Percentiles rank a stretch among this genome's conserved stretches.
These are phyloP conservation scores for Brassica nigra DNA, from an alignment of 345 rosid species.

Conservation along the genomic window DNA sequence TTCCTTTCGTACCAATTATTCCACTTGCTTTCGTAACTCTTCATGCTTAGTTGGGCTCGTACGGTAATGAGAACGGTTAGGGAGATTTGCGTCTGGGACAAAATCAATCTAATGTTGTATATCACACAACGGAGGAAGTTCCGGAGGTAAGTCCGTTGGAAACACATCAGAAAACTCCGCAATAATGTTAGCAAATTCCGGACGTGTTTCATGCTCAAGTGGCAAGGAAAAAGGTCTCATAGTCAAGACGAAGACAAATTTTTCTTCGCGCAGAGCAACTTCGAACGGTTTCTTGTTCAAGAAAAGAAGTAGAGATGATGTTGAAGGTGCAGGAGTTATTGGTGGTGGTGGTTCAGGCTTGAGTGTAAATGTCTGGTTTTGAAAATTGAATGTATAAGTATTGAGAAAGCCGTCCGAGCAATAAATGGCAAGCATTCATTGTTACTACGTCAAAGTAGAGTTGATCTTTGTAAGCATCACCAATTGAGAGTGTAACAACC, in stretches of 20 bases:
- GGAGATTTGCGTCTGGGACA: neutral
- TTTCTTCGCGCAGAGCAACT: neutral
- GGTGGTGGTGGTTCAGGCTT: too few species aligned
- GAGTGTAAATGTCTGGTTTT: too few species aligned
- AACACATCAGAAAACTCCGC: neutral
- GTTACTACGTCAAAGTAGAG: too few species aligned
- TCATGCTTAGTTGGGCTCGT: too few species aligned
- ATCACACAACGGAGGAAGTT: neutral
- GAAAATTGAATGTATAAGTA: too few species aligned
- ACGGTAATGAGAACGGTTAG: neutral
- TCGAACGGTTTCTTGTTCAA: neutral
- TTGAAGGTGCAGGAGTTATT: too few species aligned
- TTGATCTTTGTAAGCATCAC: too few species aligned
- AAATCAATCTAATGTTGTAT: neutral
- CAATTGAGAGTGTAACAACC: too few species aligned
- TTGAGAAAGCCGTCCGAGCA: too few species aligned
- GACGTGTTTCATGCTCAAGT: neutral
- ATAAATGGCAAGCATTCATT: too few species aligned
- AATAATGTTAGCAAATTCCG: neutral
- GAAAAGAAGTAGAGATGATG: neutral
- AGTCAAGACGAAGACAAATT: neutral
- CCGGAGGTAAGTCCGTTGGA: neutral
- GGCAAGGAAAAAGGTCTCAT: neutral
- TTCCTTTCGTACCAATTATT: too few species aligned
- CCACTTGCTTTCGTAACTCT: too few species aligned